Evolutionary conservation across 495 filamentous ascomycete genomes (phyloP).

Genomic region (Penicillium parvum): DNA sequence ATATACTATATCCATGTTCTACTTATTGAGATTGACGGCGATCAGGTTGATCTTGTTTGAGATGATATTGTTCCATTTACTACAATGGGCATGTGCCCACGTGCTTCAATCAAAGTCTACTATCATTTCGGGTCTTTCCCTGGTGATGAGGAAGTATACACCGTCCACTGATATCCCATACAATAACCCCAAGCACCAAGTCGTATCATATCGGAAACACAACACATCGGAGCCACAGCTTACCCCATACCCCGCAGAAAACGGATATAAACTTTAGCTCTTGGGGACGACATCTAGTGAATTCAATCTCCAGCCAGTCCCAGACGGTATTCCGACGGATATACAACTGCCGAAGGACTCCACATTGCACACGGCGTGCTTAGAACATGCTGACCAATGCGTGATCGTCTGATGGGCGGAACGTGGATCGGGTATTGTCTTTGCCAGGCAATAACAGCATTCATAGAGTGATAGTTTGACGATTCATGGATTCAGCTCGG

Average conservation of each 20-base stretch:
- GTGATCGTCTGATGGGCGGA: constrained; percentile 7
- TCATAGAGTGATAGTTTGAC: no score
- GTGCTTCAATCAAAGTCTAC: no score
- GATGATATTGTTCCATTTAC: no score
- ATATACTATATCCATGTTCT: constrained; percentile 17
- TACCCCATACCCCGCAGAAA: not conserved
- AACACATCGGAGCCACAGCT: no score
- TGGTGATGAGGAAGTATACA: no score
- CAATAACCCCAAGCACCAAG: not conserved
- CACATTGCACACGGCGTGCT: constrained; percentile 15
- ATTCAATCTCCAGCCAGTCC: not conserved
- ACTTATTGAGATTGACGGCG: no score
- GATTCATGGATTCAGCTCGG: no score
- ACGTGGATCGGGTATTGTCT: constrained; percentile 18
- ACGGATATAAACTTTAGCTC: not conserved
- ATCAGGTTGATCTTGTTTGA: no score
- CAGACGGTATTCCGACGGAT: constrained; percentile 4
- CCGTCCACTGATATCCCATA: no score
- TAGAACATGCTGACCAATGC: constrained; percentile 22
- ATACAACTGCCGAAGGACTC: constrained; percentile 11
- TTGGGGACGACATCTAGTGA: not conserved
- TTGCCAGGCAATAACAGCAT: constrained; percentile 6
- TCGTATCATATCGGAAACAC: not conserved
- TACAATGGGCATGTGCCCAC: no score
- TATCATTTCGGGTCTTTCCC: no score